Evolutionary conservation across 1,284 basidiomycete genomes (phyloP), one percentile per base, ranked within the genome.

Genomic region (Pseudozyma flocculosa): DNA sequence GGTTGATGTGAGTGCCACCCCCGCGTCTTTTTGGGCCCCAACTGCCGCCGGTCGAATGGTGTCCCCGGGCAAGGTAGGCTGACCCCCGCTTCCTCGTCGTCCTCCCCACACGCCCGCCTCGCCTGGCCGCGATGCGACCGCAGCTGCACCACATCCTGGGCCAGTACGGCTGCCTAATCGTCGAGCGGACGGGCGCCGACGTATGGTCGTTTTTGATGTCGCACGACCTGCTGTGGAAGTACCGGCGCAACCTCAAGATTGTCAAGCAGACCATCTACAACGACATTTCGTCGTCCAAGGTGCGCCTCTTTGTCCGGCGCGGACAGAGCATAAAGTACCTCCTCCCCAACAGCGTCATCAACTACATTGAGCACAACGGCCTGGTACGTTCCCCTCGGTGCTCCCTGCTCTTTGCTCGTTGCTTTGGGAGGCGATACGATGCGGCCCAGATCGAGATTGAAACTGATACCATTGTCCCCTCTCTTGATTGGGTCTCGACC

Each of bases 131-230:
- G 26, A n/a, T n/a, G n/a, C n/a, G n/a, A 34, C 36, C 37, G 17
- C 69, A 94, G 89, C 83, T 98, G 46, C 92, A 95, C 73, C 91
- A 94, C 80, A 98, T 98, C 72, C 83, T 98, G 15, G 92, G 92
- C 29, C 85, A 87, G 56, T 97, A 94, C 78, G 94, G 94, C 29
- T 90, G 88, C 67, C 85, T 96, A 75, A 97, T 97, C 71, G 87
- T 98, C 48, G 94, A 97, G 80, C 86, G 94, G 43, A 89, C 92
- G 3, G 93, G 94, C 19, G 89, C 92, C 8, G 92, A 92, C 73
- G 88, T 97, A 79, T 84, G 82, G 82, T 82, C 82, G 5, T 84
- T 84, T 79, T 61, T 84, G 19, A 79, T 84, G 22, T 82, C 81
- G 0, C 83, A 84, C 70, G 83, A 84, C 70, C 79, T 83, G 24